Conservation (phyloP, 1,139 yeast species). For the Geotrichum siamense region DNA sequence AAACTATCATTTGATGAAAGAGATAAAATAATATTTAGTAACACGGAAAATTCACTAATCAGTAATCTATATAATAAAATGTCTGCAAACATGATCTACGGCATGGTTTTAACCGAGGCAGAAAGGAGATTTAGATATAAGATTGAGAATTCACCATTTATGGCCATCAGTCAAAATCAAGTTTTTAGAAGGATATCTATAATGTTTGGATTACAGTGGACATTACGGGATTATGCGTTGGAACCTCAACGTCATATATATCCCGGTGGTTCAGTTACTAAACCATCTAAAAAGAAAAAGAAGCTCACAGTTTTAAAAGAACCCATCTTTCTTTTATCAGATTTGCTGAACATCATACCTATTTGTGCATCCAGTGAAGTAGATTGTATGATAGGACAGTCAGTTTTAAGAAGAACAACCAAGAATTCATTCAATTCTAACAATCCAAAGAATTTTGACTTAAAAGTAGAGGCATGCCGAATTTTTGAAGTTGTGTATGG, state of each 20-base stretch:
- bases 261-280: constrained; percentile 28
- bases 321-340: constrained; percentile 38
- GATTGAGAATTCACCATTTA: constrained; percentile 46
- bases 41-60: not conserved
- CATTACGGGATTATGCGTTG: constrained; percentile 41
- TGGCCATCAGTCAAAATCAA: constrained; percentile 27
- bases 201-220: constrained; percentile 86
- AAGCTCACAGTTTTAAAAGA: not conserved
- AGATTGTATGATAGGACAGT: constrained; percentile 39
- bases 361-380: constrained; percentile 61
- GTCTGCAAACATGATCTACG: not conserved
- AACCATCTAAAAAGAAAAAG: constrained; percentile 1
- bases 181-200: constrained; percentile 68
- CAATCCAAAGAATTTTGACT: constrained; percentile 31
- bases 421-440: constrained; percentile 36
- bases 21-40: not conserved
- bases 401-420: constrained; percentile 70
- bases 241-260: not conserved
- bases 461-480: constrained; percentile 62
- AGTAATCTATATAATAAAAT: not conserved
- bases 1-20: not conserved
- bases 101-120: constrained; percentile 1
- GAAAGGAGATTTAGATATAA: constrained; percentile 47
- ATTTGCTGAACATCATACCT: constrained; percentile 66
- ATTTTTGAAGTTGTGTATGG: constrained; percentile 84